A percentile compares a stretch with the other conserved stretches of the same genome.
Evolutionary conservation across 108 stramenopile species (phyloP).

Genomic region (Cylindrotheca fusiformis): DNA sequence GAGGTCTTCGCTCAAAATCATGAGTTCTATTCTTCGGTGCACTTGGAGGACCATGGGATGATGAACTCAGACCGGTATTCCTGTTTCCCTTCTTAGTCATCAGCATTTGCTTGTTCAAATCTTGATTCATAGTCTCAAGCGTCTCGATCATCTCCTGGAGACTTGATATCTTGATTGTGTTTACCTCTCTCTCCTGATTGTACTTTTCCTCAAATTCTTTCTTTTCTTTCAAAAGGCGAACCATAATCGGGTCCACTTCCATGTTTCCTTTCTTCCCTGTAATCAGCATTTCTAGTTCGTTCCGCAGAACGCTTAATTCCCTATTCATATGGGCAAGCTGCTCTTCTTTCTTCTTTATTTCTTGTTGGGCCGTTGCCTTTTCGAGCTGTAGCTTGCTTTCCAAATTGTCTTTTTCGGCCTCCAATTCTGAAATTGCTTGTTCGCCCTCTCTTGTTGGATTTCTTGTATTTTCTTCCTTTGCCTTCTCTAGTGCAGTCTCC

Average conservation of each 20-base stretch:
- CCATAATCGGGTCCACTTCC: neutral
- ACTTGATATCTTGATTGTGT: neutral
- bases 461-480: neutral
- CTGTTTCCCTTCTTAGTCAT: neutral
- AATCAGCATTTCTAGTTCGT: slow-evolving; percentile 7
- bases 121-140: neutral
- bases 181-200: neutral
- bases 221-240: slow-evolving; percentile 1
- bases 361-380: slow-evolving; percentile 1
- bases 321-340: neutral
- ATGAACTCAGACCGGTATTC: neutral
- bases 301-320: neutral
- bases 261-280: neutral
- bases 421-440: neutral
- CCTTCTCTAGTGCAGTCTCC: neutral
- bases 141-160: neutral
- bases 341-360: slow-evolving; percentile 8
- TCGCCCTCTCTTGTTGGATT: neutral
- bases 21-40: neutral
- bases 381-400: neutral
- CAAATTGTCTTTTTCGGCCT: slow-evolving; percentile 2
- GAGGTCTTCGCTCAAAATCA: neutral
- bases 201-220: neutral
- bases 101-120: slow-evolving; percentile 4
- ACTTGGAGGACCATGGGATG: neutral